Evolutionary conservation across 2,329 filamentous ascomycete species (phyloP).

Genomic region (Trichoderma sp.): DNA sequence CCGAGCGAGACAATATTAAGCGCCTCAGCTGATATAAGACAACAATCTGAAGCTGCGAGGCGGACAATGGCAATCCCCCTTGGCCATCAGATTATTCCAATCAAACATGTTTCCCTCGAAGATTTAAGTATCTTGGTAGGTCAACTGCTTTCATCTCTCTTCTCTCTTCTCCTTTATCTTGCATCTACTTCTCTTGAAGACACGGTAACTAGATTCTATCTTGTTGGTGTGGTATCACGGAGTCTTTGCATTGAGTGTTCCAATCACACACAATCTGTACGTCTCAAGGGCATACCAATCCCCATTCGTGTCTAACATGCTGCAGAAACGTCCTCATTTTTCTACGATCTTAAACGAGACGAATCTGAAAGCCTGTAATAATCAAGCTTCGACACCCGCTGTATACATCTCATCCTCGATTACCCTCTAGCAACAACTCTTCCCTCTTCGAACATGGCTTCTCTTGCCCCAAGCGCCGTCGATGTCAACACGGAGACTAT

Average conservation of each 20-base stretch:
- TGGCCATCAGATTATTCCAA: neutral
- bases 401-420: neutral
- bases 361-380: neutral
- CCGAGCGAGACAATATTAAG: conserved; percentile 9
- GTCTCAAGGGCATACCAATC: neutral
- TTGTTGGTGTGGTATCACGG: neutral
- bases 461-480: neutral
- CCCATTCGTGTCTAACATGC: neutral
- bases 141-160: neutral
- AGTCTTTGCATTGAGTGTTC: neutral
- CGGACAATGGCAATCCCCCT: neutral
- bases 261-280: neutral
- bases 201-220: neutral
- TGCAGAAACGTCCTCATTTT: neutral
- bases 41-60: neutral
- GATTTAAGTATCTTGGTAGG: neutral
- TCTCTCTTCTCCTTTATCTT: neutral
- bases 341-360: neutral
- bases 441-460: neutral
- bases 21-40: neutral
- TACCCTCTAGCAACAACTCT: neutral
- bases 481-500: conserved; percentile 5
- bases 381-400: neutral
- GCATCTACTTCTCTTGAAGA: neutral
- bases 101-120: neutral